Base-by-base conservation (phyloP, 1,284 basidiomycete genomes). In the Coriolopsis trogii region DNA sequence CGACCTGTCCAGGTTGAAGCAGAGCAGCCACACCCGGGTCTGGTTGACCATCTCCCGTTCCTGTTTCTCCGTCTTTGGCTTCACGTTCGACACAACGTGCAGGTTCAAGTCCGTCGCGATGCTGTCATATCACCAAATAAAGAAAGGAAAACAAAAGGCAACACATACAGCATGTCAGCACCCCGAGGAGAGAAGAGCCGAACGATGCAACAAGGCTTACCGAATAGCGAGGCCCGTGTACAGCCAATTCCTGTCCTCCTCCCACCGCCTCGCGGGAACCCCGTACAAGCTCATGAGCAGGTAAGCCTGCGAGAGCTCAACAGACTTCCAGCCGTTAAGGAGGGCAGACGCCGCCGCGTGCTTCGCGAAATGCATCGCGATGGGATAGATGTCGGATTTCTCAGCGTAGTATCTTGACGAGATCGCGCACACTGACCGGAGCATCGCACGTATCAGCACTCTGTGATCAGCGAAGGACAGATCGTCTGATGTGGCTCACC, bases 51-150 rank as follows among this genome's bases (percentile, higher is more conserved):
- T 78, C 70, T 95, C 92, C 15, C 91, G 79, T 65, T 90, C 89
- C 56, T 90, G 82, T 41, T 72, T 77, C 66, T 90, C 87, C 23
- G 74, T 80, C 56, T 69, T 70, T 15, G 86, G 79, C 62, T 84
- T 84, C 20, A 76, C 74, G 6, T 75, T 72, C 5, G 82, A 77
- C 16, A 81, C 79, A 53, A 88, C 82, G 65, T 94, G 90, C 39
- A 95, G 68, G 65, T 93, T 93, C 48, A 94, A 74, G 67, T 94
- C 91, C 4, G 90, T 93, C 5, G 91, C 91, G 65, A 94, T 86
- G 50, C 78, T 78, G 30, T 16, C n/a, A n/a, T n/a, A n/a, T n/a
- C n/a, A n/a, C n/a, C n/a, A n/a, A n/a, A n/a, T n/a, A n/a, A n/a
- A n/a, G n/a, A n/a, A n/a, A n/a, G n/a, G n/a, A n/a, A n/a, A n/a